A percentile compares a stretch with the other conserved stretches of the same genome.
Evolutionary conservation across 83 land plant genomes (phyloP).

Genomic region (Picea engelmannii): DNA sequence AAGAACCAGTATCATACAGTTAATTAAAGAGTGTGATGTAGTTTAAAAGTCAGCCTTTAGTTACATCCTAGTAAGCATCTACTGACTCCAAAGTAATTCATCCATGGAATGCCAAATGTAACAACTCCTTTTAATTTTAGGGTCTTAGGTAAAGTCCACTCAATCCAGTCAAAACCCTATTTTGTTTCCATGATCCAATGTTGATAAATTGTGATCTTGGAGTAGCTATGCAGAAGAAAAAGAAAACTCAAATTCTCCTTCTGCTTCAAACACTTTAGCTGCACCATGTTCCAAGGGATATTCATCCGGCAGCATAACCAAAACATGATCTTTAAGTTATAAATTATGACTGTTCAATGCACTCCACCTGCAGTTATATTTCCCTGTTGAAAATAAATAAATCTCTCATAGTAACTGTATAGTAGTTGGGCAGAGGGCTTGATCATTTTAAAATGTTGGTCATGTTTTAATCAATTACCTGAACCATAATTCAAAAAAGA

Average conservation of each 20-base stretch:
- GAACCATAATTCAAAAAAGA: too few species aligned
- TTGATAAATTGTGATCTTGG: not conserved
- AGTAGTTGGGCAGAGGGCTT: not conserved
- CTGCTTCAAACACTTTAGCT: constrained; percentile 2
- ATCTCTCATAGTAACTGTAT: too few species aligned
- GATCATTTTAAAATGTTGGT: not conserved
- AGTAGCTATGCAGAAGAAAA: not conserved
- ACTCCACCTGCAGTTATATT: not conserved
- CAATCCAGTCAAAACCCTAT: too few species aligned
- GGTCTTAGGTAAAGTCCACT: too few species aligned
- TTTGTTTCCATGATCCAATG: not conserved
- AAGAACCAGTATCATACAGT: not conserved
- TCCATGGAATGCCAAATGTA: too few species aligned
- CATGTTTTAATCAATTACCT: too few species aligned
- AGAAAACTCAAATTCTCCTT: not conserved
- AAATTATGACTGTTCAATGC: not conserved
- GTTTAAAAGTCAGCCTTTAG: not conserved
- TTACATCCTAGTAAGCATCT: not conserved
- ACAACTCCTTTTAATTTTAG: too few species aligned
- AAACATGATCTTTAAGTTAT: not conserved
- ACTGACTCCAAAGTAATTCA: not conserved
- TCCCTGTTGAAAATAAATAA: not conserved
- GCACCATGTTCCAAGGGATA: not conserved
- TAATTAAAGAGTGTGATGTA: too few species aligned
- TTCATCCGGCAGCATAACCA: not conserved